Percentiles rank a stretch among this genome's conserved stretches.
Evolutionary conservation across 2,329 filamentous ascomycete species (phyloP).

Genomic region (Hymenoscyphus linearis): DNA sequence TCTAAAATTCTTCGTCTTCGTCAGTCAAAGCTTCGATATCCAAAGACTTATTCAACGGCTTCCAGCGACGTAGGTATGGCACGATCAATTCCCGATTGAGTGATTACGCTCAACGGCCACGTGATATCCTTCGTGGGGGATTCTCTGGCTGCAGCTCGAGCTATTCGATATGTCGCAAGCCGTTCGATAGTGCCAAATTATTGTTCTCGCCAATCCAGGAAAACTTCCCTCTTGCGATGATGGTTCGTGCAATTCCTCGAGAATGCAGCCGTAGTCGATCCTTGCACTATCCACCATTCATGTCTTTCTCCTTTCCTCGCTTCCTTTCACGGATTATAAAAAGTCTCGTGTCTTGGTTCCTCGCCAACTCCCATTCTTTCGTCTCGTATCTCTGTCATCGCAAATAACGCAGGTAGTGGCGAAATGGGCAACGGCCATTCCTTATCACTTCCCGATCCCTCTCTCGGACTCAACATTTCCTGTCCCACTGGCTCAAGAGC

Average conservation of each 20-base stretch:
- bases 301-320: background rate
- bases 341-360: slow-evolving; percentile 23
- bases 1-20: background rate
- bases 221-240: background rate
- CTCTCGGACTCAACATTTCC: slow-evolving; percentile 21
- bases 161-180: background rate
- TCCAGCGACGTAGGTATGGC: background rate
- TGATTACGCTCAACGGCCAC: background rate
- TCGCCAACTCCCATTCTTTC: slow-evolving; percentile 15
- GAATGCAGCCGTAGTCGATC: background rate
- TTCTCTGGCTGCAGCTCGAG: background rate
- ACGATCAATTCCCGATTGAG: background rate
- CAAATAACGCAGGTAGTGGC: slow-evolving; percentile 22
- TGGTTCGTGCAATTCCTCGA: background rate
- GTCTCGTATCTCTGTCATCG: slow-evolving; percentile 22
- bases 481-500: slow-evolving; percentile 23
- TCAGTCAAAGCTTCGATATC: background rate
- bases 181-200: background rate
- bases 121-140: background rate
- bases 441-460: slow-evolving; percentile 7
- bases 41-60: background rate
- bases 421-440: slow-evolving; percentile 22
- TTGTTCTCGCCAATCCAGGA: background rate
- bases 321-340: slow-evolving; percentile 25
- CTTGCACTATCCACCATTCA: background rate